Evolutionary conservation across 225 moss, liverwort and hornwort species (phyloP).

Genomic region (Ulota crispa): DNA sequence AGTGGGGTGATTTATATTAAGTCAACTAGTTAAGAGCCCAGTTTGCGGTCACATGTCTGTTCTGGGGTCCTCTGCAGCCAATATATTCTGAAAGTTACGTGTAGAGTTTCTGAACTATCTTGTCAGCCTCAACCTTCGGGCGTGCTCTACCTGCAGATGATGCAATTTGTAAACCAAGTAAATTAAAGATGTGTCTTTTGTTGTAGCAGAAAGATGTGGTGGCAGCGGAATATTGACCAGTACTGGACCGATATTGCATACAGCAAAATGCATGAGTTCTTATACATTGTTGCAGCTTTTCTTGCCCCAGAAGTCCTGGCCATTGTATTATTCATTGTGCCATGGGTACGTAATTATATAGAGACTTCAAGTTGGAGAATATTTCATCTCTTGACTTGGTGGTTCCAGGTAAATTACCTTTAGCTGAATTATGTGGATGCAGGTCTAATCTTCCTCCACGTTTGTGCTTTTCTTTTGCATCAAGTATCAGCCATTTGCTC

Average conservation of each 20-base stretch:
- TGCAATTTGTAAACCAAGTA: not conserved
- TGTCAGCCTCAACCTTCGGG: not conserved
- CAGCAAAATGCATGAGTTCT: constrained; percentile 33
- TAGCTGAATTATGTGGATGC: constrained; percentile 7
- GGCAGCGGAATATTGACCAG: constrained; percentile 49
- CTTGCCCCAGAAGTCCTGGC: constrained; percentile 70
- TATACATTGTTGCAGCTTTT: constrained; percentile 76
- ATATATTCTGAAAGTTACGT: not conserved
- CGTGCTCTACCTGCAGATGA: constrained; percentile 5
- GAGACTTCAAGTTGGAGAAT: constrained; percentile 87
- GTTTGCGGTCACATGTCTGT: not conserved
- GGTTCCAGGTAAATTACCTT: constrained; percentile 72
- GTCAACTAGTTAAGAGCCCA: not conserved
- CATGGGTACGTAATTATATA: constrained; percentile 73
- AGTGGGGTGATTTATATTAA: constrained; percentile 3
- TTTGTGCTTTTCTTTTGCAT: not conserved
- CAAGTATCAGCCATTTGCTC: not conserved
- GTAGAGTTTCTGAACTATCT: not conserved
- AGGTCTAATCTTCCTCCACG: not conserved
- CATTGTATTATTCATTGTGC: constrained; percentile 72
- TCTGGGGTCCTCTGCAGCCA: constrained; percentile 4
- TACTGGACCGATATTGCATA: constrained; percentile 46
- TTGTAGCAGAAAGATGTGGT: constrained; percentile 55
- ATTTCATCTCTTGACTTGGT: constrained; percentile 81
- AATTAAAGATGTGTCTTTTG: constrained; percentile 10